Conservation (phyloP, 2,329 filamentous ascomycete species). For the Venturiaceae sp. region DNA sequence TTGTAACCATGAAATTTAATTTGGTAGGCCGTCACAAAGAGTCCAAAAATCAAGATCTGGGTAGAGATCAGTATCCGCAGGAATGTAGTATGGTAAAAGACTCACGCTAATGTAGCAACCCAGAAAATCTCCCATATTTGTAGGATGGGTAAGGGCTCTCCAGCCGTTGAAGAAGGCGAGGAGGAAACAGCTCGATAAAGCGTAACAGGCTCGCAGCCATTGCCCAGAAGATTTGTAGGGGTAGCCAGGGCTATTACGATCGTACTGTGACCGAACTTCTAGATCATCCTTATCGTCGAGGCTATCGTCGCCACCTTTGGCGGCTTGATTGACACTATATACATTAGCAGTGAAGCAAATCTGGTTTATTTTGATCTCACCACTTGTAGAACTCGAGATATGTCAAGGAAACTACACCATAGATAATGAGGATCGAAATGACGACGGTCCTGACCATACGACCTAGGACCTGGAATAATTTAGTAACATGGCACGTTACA, state of each 20-base stretch:
- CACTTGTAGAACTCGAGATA: constrained; percentile 22
- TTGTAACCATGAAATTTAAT: constrained; percentile 11
- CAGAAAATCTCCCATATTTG: background rate
- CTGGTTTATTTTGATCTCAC: constrained; percentile 8
- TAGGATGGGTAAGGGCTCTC: background rate
- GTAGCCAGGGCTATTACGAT: constrained; percentile 6
- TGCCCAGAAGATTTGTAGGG: constrained; percentile 3
- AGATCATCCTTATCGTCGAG: constrained; percentile 4
- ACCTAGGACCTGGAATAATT: constrained; percentile 16
- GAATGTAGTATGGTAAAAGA: constrained; percentile 6
- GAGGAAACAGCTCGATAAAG: background rate
- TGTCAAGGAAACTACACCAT: constrained; percentile 21
- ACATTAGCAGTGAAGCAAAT: background rate
- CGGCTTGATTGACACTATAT: background rate
- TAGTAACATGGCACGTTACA: too few species aligned
- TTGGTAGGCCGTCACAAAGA: constrained; percentile 9
- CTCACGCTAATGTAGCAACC: background rate
- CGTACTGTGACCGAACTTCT: constrained; percentile 9
- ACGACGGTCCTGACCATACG: constrained; percentile 25
- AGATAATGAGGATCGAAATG: constrained; percentile 27
- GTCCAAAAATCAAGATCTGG: constrained; percentile 8
- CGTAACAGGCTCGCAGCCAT: background rate
- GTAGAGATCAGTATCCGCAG: constrained; percentile 9
- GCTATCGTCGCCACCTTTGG: background rate
- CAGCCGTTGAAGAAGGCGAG: constrained; percentile 6